A percentile compares a stretch with the other conserved stretches of the same genome.
These are phyloP conservation scores for Trichoderma sp. DNA, from an alignment of 2,329 filamentous ascomycete genomes.

Conservation along the genomic window DNA sequence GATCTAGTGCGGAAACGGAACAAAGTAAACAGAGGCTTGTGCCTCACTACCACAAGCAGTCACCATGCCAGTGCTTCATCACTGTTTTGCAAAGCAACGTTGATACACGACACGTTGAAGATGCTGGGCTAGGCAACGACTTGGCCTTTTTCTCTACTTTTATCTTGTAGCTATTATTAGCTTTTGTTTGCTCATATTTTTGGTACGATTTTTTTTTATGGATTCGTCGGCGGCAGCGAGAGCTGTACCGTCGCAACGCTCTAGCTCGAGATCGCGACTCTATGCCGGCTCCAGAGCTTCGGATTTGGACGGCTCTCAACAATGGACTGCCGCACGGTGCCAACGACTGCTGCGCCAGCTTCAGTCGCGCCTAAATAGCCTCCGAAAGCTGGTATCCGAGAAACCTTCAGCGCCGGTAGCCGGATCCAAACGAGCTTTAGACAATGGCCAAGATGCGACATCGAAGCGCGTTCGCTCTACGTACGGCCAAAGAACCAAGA, in stretches of 20 bases:
- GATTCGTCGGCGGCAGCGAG: slow-evolving; percentile 1
- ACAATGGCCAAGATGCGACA: slow-evolving; percentile 22
- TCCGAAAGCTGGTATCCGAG: slow-evolving; percentile 43
- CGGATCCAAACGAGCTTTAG: slow-evolving; percentile 34
- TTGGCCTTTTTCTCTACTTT: neutral
- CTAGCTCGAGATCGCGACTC: slow-evolving; percentile 5
- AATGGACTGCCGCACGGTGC: slow-evolving; percentile 54
- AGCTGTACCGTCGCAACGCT: neutral
- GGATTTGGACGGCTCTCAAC: slow-evolving; percentile 34
- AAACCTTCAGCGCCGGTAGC: slow-evolving; percentile 26
- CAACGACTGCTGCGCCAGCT: slow-evolving; percentile 53
- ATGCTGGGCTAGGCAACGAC: slow-evolving; percentile 1
- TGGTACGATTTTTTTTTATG: neutral
- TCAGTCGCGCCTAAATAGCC: slow-evolving; percentile 46
- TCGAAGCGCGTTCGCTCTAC: slow-evolving; percentile 40
- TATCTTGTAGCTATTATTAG: neutral
- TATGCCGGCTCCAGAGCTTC: neutral
- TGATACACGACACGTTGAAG: neutral
- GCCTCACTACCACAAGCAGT: neutral
- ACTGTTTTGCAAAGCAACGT: neutral
- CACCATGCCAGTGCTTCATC: neutral
- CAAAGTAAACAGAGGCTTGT: slow-evolving; percentile 40
- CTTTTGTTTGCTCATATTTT: neutral
- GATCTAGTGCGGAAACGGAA: slow-evolving; percentile 38
- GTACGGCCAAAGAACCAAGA: slow-evolving; percentile 36